Conservation (phyloP, 805 yeast species). For the Sugiyamaella floridensis region DNA sequence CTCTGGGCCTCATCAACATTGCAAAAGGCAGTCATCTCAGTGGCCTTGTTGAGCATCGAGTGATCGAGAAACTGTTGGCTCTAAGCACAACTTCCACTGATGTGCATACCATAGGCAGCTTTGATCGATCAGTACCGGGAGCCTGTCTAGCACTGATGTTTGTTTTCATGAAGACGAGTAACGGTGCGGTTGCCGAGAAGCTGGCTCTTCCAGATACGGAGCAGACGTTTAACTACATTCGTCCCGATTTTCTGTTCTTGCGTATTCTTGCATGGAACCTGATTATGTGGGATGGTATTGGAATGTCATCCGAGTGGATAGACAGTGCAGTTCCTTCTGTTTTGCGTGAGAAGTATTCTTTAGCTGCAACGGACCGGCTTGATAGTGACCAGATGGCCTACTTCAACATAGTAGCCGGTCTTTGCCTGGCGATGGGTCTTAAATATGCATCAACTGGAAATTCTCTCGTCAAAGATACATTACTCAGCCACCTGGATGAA, state of each 20-base stretch:
- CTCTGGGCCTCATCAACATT: constrained; percentile 75
- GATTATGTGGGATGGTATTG: constrained; percentile 66
- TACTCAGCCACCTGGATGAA: constrained; percentile 50
- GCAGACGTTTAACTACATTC: constrained; percentile 55
- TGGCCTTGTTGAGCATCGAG: constrained; percentile 51
- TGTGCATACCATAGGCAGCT: constrained; percentile 49
- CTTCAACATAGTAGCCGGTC: constrained; percentile 66
- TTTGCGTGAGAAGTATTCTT: constrained; percentile 30
- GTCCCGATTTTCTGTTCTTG: constrained; percentile 72
- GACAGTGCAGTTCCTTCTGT: constrained; percentile 47
- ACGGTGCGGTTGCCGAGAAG: constrained; percentile 52
- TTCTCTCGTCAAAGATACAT: constrained; percentile 44
- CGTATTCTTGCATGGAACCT: constrained; percentile 57
- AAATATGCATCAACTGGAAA: constrained; percentile 68
- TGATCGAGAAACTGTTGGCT: constrained; percentile 52
- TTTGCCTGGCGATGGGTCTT: constrained; percentile 66
- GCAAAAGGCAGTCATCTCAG: constrained; percentile 63
- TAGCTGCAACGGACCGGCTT: constrained; percentile 29
- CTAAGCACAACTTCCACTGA: constrained; percentile 51
- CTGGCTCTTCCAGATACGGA: constrained; percentile 53
- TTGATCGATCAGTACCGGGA: constrained; percentile 61
- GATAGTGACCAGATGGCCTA: constrained; percentile 58
- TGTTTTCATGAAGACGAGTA: constrained; percentile 62
- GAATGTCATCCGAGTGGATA: constrained; percentile 47
- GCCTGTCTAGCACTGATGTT: constrained; percentile 70